Evolutionary conservation across 2,329 filamentous ascomycete species (phyloP).

Genomic region (Elsinoe arachidis): DNA sequence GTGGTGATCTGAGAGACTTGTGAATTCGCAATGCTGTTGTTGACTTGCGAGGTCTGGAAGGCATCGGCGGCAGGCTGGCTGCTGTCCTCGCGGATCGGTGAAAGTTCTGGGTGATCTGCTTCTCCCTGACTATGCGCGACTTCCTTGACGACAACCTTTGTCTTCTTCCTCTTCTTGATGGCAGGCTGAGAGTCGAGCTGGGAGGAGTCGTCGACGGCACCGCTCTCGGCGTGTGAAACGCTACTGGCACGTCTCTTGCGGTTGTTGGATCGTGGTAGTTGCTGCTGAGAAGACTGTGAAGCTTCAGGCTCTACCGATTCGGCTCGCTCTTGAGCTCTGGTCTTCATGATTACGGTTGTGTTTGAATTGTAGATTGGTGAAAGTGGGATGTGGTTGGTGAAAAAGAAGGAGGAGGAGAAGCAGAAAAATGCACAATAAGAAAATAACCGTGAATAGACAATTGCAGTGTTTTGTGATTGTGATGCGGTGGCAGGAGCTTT

Average conservation of each 20-base stretch:
- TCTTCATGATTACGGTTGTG: conserved; percentile 6
- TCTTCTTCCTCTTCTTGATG: conserved; percentile 16
- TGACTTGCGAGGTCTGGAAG: conserved; percentile 21
- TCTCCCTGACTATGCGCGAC: conserved; percentile 11
- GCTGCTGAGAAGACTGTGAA: conserved; percentile 1
- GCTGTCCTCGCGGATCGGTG: conserved; percentile 3
- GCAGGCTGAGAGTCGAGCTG: conserved; percentile 11
- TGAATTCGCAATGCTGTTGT: conserved; percentile 22
- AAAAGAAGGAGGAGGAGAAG: background rate
- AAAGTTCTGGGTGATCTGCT: conserved; percentile 10
- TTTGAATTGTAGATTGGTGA: background rate
- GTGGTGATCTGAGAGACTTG: conserved; percentile 27
- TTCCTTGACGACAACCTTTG: background rate
- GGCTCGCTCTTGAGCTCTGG: conserved; percentile 16
- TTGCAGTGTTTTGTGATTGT: background rate
- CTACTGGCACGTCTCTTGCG: conserved; percentile 17
- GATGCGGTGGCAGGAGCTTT: conserved; percentile 5
- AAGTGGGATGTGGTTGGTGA: background rate
- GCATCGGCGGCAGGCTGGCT: conserved; percentile 19
- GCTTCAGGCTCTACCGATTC: conserved; percentile 12
- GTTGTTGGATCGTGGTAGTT: background rate
- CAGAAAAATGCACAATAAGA: background rate
- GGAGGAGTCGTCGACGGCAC: conserved; percentile 4
- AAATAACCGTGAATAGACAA: background rate
- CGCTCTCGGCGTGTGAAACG: conserved; percentile 12